Evolutionary conservation across 2,329 filamentous ascomycete genomes (phyloP), one percentile per base, ranked within the genome.

Genomic region (Paecilomyces niveus): DNA sequence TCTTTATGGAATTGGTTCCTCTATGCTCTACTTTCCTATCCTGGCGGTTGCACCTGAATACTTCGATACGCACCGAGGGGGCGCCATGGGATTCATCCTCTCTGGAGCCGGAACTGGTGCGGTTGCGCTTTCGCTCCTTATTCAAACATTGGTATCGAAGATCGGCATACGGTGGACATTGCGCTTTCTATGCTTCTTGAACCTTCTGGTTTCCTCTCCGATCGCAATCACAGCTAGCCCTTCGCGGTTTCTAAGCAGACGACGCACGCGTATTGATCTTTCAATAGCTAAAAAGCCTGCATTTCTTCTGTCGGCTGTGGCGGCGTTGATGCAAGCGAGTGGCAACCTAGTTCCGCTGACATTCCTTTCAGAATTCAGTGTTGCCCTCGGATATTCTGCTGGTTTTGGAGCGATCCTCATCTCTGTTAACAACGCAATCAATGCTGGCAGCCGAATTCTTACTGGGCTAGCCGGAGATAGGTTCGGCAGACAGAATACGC

Each of bases 281-380:
- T n/a, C n/a, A 45, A 45, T 45, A 45, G 39, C 39, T 18, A 45
- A 45, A 8, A 45, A 45, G 70, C 72, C 1, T 65, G 58, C 6
- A 63, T 76, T 3, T 70, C 68, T 0, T 67, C 70, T 52, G 58
- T 65, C 4, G 54, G 69, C 71, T 3, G 53, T 73, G 2, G 67
- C 70, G 3, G 69, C 71, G 9, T 64, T 72, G 6, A 61, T 78
- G 39, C 72, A 77, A 53, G 70, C 72, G 0, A 72, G 72, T 3
- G 75, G 70, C 0, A 76, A 75, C 60, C 73, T 72, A 53, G 71
- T 72, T 0, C 75, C 75, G 0, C 65, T 76, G 3, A 76, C 71
- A 33, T 76, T 76, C 59, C 67, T 75, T 15, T 69, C 75, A 0
- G 67, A 72, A 5, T 77, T 73, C 58, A 73, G 74, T 1, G 67